phyloP scores from a whole-genome alignment of 495 filamentous ascomycete genomes.

The Talaromyces proteolyticus region DNA sequence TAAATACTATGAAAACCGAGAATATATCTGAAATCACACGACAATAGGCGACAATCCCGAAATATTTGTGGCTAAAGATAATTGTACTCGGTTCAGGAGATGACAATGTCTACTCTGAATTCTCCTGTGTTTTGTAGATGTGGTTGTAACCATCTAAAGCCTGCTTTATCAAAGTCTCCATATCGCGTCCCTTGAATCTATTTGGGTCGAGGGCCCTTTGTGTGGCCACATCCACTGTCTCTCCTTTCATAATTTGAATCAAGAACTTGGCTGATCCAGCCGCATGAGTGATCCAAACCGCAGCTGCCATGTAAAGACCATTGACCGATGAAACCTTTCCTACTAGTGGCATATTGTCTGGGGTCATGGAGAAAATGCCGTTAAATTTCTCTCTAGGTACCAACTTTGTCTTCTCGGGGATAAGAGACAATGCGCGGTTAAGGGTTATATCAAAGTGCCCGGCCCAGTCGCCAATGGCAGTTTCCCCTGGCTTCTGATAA shows the following conservation, averaged over 20 bases:
- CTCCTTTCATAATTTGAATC: conserved; percentile 14
- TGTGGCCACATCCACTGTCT: conserved; percentile 12
- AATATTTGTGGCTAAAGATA: too few relatives aligned
- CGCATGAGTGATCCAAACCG: conserved; percentile 31
- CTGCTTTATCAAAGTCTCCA: conserved; percentile 11
- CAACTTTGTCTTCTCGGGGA: conserved; percentile 14
- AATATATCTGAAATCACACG: too few relatives aligned
- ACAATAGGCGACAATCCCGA: too few relatives aligned
- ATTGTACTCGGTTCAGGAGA: too few relatives aligned
- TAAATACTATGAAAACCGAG: too few relatives aligned
- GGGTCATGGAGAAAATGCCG: conserved; percentile 31
- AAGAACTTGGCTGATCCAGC: conserved; percentile 26
- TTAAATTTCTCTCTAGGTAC: conserved; percentile 20
- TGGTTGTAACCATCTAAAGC: conserved; percentile 25
- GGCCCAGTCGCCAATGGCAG: conserved; percentile 22
- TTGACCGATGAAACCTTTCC: conserved; percentile 14
- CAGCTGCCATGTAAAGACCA: conserved; percentile 24
- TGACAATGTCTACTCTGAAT: too few relatives aligned
- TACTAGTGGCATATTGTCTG: conserved; percentile 29
- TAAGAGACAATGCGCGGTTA: conserved; percentile 13
- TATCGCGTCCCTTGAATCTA: conserved; percentile 22
- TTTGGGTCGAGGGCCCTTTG: conserved; percentile 19
- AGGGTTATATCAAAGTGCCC: conserved; percentile 15
- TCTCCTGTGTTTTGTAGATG: conserved; percentile 21
- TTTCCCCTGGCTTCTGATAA: conserved; percentile 11